A percentile compares a stretch with the other conserved stretches of the same genome.
These are phyloP conservation scores for Fusarium illudens DNA, from an alignment of 2,329 filamentous ascomycete species.

Conservation along the genomic window DNA sequence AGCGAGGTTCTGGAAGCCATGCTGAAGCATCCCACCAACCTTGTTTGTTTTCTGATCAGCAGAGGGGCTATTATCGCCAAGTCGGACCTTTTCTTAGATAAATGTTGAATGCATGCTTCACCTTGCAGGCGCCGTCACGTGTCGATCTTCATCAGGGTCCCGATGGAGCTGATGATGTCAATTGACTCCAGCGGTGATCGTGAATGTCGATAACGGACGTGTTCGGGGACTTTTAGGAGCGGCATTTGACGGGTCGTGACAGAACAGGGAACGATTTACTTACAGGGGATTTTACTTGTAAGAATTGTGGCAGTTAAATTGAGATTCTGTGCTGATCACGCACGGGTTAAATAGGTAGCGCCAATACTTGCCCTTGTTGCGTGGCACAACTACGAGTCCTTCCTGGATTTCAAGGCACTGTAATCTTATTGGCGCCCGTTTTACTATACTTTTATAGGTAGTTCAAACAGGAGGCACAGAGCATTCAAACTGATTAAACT, in stretches of 20 bases:
- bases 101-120: background rate
- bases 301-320: background rate
- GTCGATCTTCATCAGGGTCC: constrained; percentile 23
- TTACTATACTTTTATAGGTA: no score
- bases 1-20: background rate
- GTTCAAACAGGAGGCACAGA: no score
- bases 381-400: background rate
- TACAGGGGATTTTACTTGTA: background rate
- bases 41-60: background rate
- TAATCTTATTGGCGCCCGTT: no score
- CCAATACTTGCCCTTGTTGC: background rate
- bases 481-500: no score
- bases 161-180: constrained; percentile 29
- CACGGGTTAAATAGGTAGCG: background rate
- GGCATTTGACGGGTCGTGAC: background rate
- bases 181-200: background rate
- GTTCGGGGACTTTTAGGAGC: background rate
- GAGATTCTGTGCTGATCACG: background rate
- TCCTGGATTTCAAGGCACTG: background rate
- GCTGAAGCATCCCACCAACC: background rate
- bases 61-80: background rate
- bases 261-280: background rate
- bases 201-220: background rate
- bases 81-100: background rate
- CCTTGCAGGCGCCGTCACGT: background rate